Conservation (phyloP, 2,329 filamentous ascomycete species). For the Aspergillus costaricaensis region DNA sequence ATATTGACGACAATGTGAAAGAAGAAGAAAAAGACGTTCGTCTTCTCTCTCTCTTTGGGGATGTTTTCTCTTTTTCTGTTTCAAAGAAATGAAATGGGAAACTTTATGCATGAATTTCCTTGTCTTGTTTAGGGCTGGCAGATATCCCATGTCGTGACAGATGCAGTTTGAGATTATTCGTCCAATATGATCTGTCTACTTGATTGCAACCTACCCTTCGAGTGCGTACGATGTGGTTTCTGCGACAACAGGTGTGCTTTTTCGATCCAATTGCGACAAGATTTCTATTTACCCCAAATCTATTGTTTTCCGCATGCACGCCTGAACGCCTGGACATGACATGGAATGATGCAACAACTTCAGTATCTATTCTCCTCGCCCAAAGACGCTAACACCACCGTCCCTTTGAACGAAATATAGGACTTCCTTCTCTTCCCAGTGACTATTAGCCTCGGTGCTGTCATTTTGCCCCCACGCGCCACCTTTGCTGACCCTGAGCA, state of each 20-base stretch:
- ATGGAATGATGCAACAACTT: neutral
- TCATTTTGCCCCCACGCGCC: conserved; percentile 41
- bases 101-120: conserved; percentile 42
- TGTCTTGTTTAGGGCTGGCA: conserved; percentile 42
- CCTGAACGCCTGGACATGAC: conserved; percentile 9
- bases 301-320: conserved; percentile 9
- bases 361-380: conserved; percentile 64
- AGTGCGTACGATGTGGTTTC: conserved; percentile 8
- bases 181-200: conserved; percentile 37
- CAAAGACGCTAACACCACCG: conserved; percentile 80
- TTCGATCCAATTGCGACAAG: neutral
- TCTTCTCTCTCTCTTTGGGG: conserved; percentile 25
- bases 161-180: conserved; percentile 35
- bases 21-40: conserved; percentile 22
- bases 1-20: conserved; percentile 27
- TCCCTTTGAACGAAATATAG: conserved; percentile 80
- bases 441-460: conserved; percentile 28
- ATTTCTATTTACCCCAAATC: conserved; percentile 9
- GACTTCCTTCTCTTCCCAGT: conserved; percentile 65
- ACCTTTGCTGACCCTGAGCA: conserved; percentile 72
- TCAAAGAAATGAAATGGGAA: conserved; percentile 31
- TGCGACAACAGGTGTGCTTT: neutral
- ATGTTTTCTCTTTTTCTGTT: conserved; percentile 27
- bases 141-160: conserved; percentile 42
- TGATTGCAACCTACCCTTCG: conserved; percentile 19